Conservation (phyloP, 2,329 filamentous ascomycete genomes). For the Dactylonectria estremocensis region DNA sequence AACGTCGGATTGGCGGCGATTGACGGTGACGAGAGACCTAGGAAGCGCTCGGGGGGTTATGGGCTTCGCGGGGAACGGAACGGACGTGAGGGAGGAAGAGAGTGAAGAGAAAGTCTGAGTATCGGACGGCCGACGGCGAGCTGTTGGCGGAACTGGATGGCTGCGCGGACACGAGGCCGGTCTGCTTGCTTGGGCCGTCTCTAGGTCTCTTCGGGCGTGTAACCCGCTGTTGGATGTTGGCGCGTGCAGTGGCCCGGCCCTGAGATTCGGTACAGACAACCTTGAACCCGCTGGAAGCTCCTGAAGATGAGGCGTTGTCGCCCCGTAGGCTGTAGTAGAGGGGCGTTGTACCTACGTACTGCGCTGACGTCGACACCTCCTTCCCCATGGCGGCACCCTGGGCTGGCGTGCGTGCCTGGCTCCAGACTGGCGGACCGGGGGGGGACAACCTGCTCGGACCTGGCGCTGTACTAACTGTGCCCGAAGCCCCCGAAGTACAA, state of each 20-base stretch:
- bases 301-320: constrained; percentile 14
- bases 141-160: constrained; percentile 28
- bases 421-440: constrained; percentile 16
- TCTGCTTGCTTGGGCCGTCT: constrained; percentile 8
- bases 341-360: constrained; percentile 23
- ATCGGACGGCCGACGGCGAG: constrained; percentile 26
- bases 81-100: constrained; percentile 22
- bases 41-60: constrained; percentile 5
- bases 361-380: constrained; percentile 28
- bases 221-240: background rate
- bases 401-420: constrained; percentile 17
- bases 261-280: constrained; percentile 21
- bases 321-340: constrained; percentile 21
- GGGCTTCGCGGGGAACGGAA: constrained; percentile 26
- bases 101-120: constrained; percentile 23
- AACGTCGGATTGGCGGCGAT: constrained; percentile 21
- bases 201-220: constrained; percentile 16
- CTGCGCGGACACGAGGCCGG: constrained; percentile 21
- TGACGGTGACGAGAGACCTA: constrained; percentile 24
- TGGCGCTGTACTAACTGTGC: constrained; percentile 13
- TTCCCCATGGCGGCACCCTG: constrained; percentile 14
- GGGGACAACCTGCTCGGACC: constrained; percentile 20
- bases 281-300: constrained; percentile 14
- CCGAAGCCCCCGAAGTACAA: constrained; percentile 24
- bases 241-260: constrained; percentile 8